Percentiles rank a stretch among this genome's conserved stretches.
Evolutionary conservation across 2,329 filamentous ascomycete species (phyloP).

Genomic region (Monilinia fructigena): DNA sequence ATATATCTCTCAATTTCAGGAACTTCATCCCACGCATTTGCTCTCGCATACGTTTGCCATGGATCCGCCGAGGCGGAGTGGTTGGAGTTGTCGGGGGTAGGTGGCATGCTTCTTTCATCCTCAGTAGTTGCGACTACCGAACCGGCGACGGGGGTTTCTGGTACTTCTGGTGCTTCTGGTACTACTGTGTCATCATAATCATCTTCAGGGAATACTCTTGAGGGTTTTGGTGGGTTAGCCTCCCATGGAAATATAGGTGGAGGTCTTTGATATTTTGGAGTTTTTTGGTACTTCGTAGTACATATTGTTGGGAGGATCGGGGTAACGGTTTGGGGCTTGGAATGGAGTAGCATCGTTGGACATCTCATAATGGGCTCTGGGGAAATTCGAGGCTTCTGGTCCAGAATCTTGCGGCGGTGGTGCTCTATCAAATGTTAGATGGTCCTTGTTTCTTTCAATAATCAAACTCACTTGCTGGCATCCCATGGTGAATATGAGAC

Average conservation of each 20-base stretch:
- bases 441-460: constrained; percentile 32
- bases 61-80: constrained; percentile 53
- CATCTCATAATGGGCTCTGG: constrained; percentile 77
- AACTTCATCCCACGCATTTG: constrained; percentile 91
- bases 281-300: constrained; percentile 78
- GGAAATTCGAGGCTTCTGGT: constrained; percentile 84
- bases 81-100: constrained; percentile 52
- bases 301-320: constrained; percentile 83
- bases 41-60: constrained; percentile 71
- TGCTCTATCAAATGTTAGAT: constrained; percentile 38
- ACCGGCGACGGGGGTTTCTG: constrained; percentile 35
- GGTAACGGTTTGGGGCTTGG: constrained; percentile 72
- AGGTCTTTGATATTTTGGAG: constrained; percentile 57
- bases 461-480: constrained; percentile 50
- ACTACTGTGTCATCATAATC: constrained; percentile 35
- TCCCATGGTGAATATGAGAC: constrained; percentile 42
- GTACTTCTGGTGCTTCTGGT: constrained; percentile 29
- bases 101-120: constrained; percentile 43
- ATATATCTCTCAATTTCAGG: constrained; percentile 88
- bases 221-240: constrained; percentile 57
- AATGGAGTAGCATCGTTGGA: constrained; percentile 74
- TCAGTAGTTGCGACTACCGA: constrained; percentile 44
- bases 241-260: constrained; percentile 92
- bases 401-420: constrained; percentile 64
- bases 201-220: constrained; percentile 65